Evolutionary conservation across 768 basidiomycete genomes (phyloP), one percentile per base, ranked within the genome.

Genomic region (Sarcodon sp.): DNA sequence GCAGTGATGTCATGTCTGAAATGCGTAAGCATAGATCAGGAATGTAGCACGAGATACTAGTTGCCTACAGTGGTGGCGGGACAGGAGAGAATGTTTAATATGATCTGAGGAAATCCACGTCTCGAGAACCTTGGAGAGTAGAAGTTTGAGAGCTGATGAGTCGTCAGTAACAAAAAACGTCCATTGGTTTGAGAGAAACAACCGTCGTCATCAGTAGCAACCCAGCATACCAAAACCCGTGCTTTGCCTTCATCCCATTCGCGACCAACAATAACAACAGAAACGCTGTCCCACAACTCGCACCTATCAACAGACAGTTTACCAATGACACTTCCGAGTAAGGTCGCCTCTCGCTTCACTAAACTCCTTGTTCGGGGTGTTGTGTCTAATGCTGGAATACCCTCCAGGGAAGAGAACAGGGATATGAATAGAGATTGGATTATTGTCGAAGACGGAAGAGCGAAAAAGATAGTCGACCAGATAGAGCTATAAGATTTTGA

Each of bases 81-180:
- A 73, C 6, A 90, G 68, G 18, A 87, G 64, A 0, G 89, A 88
- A 60, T 85, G 83, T 52, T 79, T 85, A 57, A 96, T 71, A 56
- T 91, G 84, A 43, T 84, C 83, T 1, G 78, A 63, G 18, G 80
- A 73, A 4, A 83, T 70, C 94, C 94, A 98, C 0, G 71, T 59
- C 5, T 78, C 75, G 6, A 87, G 58, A 1, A 76, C 61, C 43
- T 61, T 66, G 35, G 69, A 61, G 18, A 84, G 62, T 33, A 83
- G 65, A 1, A 61, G 54, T 8, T 69, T 63, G 11, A 83, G 66
- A 13, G 64, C 79, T 78, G 48, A 46, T 33, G 12, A 12, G 35
- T 36, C 15, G 15, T 33, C 21, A 44, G 39, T 41, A 41, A 13
- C 39, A 16, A 15, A 13, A 7, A 41, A 4, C 2, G 18, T 38